Percentiles rank a stretch among this genome's conserved stretches.
Conservation (phyloP, 2,329 filamentous ascomycete genomes). For the Chrysoporthe cubensis region DNA sequence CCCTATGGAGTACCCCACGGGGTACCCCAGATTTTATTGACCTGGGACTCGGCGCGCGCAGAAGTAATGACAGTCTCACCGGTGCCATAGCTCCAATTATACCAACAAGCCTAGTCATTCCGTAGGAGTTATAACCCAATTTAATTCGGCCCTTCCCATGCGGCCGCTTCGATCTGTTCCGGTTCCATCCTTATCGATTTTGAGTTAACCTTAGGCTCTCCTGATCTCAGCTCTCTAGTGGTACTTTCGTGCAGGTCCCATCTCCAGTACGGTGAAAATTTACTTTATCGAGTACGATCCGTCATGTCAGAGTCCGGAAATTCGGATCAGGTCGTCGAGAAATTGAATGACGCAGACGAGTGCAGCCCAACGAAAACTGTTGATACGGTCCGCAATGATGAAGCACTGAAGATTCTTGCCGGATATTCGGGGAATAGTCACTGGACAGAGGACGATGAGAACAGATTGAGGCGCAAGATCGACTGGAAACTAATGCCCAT, state of each 20-base stretch:
- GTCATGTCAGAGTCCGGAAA: slow-evolving; percentile 29
- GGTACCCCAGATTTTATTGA: background rate
- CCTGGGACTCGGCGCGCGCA: background rate
- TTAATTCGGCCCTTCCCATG: background rate
- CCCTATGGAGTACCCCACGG: background rate
- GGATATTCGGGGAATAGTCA: slow-evolving; percentile 45
- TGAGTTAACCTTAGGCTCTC: background rate
- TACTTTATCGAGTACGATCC: background rate
- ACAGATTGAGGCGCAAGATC: slow-evolving; percentile 45
- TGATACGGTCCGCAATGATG: slow-evolving; percentile 43
- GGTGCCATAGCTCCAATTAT: background rate
- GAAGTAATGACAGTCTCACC: background rate
- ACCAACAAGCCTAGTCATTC: background rate
- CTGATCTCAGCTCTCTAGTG: background rate
- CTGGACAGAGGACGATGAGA: slow-evolving; percentile 49
- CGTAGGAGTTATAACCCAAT: background rate
- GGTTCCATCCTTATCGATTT: background rate
- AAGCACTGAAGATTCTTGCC: slow-evolving; percentile 46
- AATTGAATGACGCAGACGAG: slow-evolving; percentile 13
- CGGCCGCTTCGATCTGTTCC: background rate
- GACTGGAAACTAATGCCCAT: slow-evolving; percentile 50
- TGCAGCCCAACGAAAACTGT: slow-evolving; percentile 30
- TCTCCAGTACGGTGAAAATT: background rate
- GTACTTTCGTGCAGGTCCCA: background rate
- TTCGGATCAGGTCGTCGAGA: slow-evolving; percentile 29